Evolutionary conservation across 495 filamentous ascomycete species (phyloP).

Genomic region (Lasiosphaeria hispida): DNA sequence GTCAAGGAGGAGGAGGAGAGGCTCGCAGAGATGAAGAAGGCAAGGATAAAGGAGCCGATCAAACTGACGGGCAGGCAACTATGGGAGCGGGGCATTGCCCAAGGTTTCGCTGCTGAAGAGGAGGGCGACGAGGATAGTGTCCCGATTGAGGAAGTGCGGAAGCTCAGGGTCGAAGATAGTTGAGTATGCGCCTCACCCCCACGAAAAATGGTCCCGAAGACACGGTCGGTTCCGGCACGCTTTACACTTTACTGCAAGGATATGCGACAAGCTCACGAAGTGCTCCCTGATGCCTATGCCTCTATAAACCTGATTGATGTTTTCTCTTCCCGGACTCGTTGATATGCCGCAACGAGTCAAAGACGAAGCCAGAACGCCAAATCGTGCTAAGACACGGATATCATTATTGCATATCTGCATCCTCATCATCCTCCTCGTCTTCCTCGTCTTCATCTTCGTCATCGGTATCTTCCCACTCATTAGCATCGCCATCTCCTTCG

Average conservation of each 20-base stretch:
- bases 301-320: constrained; percentile 5
- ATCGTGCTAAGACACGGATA: constrained; percentile 1
- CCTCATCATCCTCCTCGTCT: constrained; percentile 17
- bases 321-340: constrained; percentile 25
- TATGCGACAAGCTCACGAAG: not conserved
- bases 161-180: constrained; percentile 57
- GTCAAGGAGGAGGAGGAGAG: constrained; percentile 63
- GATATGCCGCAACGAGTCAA: constrained; percentile 15
- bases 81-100: constrained; percentile 79
- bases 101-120: constrained; percentile 66
- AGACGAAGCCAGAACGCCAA: constrained; percentile 11
- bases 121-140: constrained; percentile 53
- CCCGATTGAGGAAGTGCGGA: constrained; percentile 58
- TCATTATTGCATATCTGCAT: constrained; percentile 19
- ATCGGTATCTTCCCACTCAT: constrained; percentile 44
- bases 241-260: not conserved
- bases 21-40: constrained; percentile 75
- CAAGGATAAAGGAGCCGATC: constrained; percentile 57
- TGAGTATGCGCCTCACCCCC: constrained; percentile 7
- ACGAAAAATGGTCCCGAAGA: not conserved
- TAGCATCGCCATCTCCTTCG: constrained; percentile 51
- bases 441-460: constrained; percentile 28
- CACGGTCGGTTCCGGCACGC: not conserved
- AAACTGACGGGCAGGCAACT: constrained; percentile 77
- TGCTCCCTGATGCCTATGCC: not conserved